Evolutionary conservation across 176 grass and related monocot species (phyloP), one percentile per base, ranked within the genome.

Genomic region (Oryza glumipatula): DNA sequence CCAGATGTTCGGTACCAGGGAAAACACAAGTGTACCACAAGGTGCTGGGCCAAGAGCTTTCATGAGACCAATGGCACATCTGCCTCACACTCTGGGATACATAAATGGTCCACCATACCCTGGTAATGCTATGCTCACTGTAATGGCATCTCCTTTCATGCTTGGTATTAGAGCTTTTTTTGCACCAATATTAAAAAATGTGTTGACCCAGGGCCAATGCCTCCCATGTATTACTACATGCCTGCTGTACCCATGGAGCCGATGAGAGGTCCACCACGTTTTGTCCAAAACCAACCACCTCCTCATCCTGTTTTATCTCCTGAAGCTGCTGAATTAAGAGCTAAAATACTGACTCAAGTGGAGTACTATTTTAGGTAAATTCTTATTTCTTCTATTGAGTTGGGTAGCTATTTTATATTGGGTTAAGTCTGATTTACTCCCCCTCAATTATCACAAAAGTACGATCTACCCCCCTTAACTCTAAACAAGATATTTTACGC

Each of bases 321-420:
- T 43, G 83, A 92, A 80, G 72, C 6, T 22, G 64, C 17, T 32
- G 86, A 88, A 51, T 88, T 95, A 76, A 90, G 86, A 87, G 70
- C 85, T 88, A 90, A 88, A 23, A 87, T 95, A 88, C 77, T 87
- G 58, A 52, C 75, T 58, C 93, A 90, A 86, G 89, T 95, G 48
- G 93, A 92, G 73, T 95, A 92, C 67, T 92, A 95, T 81, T 92
- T 95, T 82, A 92, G 90, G 93, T 90, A 84, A 82, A 19, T 72
- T 78, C 13, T 66, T 79, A 13, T 72, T 76, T 73, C 15, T 60
- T 85, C 43, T 81, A 2, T 72, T 81, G 9, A 56, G 54, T 86
- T 54, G 77, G 48, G 30, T 47, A 9, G 66, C 52, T 44, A 44
- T 9, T 22, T 63, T 39, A 39, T 39, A 1, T 39, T 39, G 38